Conservation (phyloP, 2,329 filamentous ascomycete species). For the Xylaria sp. region DNA sequence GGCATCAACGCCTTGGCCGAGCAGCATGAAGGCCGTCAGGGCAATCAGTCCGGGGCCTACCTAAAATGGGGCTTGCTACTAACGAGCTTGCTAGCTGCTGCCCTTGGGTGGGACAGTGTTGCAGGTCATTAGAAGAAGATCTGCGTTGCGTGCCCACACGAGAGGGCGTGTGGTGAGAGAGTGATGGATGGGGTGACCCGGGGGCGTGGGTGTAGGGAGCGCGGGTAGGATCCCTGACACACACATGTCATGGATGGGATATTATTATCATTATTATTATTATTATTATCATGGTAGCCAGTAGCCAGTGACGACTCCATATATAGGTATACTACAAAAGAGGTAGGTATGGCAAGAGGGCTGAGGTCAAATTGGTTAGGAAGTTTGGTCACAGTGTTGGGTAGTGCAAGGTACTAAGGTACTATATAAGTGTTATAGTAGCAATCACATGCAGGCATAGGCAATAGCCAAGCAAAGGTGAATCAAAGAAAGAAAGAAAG, state of each 20-base stretch:
- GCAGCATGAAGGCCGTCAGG: conserved; percentile 30
- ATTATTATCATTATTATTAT: background rate
- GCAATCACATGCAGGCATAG: conserved; percentile 1
- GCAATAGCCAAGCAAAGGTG: conserved; percentile 3
- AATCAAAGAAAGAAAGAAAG: background rate
- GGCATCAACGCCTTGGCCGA: conserved; percentile 44
- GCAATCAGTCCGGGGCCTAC: conserved; percentile 25
- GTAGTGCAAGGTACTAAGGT: background rate
- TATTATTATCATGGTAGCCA: no score
- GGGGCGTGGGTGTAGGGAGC: conserved; percentile 25
- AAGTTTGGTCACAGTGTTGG: background rate
- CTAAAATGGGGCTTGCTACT: conserved; percentile 43
- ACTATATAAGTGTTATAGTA: conserved; percentile 3
- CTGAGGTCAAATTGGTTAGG: conserved; percentile 21
- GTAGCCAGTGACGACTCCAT: conserved; percentile 6
- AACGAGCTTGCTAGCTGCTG: conserved; percentile 40
- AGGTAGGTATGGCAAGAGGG: conserved; percentile 12
- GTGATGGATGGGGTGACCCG: conserved; percentile 30
- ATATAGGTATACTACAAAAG: background rate
- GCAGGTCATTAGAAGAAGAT: conserved; percentile 47
- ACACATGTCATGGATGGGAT: conserved; percentile 28
- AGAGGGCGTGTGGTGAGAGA: conserved; percentile 27
- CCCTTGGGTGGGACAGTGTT: conserved; percentile 35
- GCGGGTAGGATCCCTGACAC: conserved; percentile 20
- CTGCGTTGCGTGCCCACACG: conserved; percentile 41